Base-by-base conservation (phyloP, 495 filamentous ascomycete genomes). In the Podospora pseudocomata region DNA sequence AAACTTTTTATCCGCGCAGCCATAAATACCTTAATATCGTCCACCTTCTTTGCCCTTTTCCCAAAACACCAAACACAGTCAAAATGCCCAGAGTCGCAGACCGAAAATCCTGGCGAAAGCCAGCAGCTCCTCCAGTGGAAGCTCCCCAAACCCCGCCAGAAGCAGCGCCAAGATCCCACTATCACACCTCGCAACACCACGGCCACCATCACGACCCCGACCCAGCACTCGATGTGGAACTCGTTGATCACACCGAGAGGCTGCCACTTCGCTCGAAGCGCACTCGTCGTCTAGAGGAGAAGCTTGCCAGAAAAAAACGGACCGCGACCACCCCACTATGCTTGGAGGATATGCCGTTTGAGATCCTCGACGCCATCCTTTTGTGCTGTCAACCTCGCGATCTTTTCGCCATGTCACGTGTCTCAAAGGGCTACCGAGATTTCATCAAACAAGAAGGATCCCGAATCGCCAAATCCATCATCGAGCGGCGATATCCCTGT, bases 361-460 rank as follows among this genome's bases (percentile, higher is more conserved):
- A 88, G 68, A 70, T 88, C 9, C 44, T 84, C 2, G 67, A 82
- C 15, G 73, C 76, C n/a, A 80, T 86, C 27, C 63, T 87, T 0
- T 66, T 72, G 18, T 65, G 76, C 19, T 75, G 85, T 4, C 77
- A 65, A 2, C 86, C 86, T 0, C 79, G 80, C 72, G 84, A 87
- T 56, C 59, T 86, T 53, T 78, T 85, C 66, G 75, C 68, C 5
- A 73, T 84, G 1, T 67, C 67, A 13, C 76, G 73, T 11, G 76
- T 82, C 3, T 80, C 69, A 76, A 71, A 69, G 23, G 56, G 71
- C 18, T 77, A 82, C 9, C 74, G 74, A 5, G 5, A 67, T 9
- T 80, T 86, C 13, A 49, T 49, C 9, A 49, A 13, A 16, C 39
- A 49, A 3, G 5, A 49, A 6, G 39, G 39, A 16, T 13, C 39